Evolutionary conservation across 2,329 filamentous ascomycete species (phyloP).

Genomic region (Cercospora sp.): DNA sequence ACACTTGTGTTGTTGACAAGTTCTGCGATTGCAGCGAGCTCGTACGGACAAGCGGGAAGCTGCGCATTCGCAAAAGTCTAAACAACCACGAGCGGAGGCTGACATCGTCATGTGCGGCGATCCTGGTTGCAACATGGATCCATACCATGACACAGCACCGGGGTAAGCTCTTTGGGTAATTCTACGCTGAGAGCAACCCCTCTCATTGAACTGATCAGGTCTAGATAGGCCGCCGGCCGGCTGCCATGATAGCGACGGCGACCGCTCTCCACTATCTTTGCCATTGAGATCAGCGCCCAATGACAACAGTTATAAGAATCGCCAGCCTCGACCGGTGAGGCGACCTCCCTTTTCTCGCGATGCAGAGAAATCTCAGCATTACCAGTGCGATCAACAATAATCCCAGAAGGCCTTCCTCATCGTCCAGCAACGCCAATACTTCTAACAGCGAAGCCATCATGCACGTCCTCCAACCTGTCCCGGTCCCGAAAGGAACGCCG

Average conservation of each 20-base stretch:
- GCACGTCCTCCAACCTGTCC: constrained; percentile 6
- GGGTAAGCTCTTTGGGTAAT: neutral
- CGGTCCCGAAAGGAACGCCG: constrained; percentile 6
- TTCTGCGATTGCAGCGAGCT: too few relatives aligned
- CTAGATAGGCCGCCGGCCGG: neutral
- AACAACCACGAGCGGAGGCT: neutral
- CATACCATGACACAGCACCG: neutral
- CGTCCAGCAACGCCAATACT: neutral
- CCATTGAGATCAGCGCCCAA: neutral
- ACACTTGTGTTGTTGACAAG: too few relatives aligned
- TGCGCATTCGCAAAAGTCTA: neutral
- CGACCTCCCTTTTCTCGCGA: neutral
- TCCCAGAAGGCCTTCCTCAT: neutral
- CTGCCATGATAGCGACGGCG: neutral
- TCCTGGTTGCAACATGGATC: neutral
- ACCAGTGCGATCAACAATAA: neutral
- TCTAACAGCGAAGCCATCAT: neutral
- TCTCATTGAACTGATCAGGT: too few relatives aligned
- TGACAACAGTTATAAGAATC: neutral
- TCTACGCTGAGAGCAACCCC: too few relatives aligned
- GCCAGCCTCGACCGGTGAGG: neutral
- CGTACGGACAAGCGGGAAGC: neutral
- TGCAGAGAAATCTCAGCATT: neutral
- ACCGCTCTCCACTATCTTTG: neutral
- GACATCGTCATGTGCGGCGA: neutral